Evolutionary conservation across 257 asterid genomes (phyloP).

Genomic region (Ajuga chamaepitys): DNA sequence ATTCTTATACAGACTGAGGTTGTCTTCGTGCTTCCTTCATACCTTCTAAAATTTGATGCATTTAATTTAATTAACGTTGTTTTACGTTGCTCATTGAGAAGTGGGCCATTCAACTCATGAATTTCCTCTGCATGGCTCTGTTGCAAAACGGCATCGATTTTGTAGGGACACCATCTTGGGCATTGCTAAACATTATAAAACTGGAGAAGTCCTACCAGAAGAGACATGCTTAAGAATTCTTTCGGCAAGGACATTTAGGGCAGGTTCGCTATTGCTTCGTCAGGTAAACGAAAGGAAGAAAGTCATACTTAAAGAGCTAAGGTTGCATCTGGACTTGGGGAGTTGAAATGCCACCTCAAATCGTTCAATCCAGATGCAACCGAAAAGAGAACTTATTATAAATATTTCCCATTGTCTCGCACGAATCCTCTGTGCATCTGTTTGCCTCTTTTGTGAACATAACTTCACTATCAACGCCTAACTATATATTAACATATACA

Average conservation of each 20-base stretch:
- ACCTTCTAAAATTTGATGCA: neutral
- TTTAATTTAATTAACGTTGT: neutral
- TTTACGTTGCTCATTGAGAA: neutral
- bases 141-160: constrained; percentile 6
- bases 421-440: neutral
- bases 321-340: no score
- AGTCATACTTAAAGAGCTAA: no score
- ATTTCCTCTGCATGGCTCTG: neutral
- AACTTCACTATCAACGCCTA: neutral
- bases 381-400: neutral
- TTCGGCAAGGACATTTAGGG: constrained; percentile 74
- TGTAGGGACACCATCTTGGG: constrained; percentile 63
- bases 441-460: neutral
- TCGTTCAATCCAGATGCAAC: no score
- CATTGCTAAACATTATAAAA: constrained; percentile 72
- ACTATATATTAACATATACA: neutral
- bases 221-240: constrained; percentile 52
- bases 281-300: constrained; percentile 35
- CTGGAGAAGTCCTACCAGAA: constrained; percentile 67
- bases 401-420: neutral
- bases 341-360: no score
- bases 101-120: neutral
- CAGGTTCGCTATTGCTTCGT: constrained; percentile 70
- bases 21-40: no score
- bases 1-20: no score